Evolutionary conservation across 192 early-diverging fungal genomes (phyloP).

Genomic region (Backusella parvicylindrica): DNA sequence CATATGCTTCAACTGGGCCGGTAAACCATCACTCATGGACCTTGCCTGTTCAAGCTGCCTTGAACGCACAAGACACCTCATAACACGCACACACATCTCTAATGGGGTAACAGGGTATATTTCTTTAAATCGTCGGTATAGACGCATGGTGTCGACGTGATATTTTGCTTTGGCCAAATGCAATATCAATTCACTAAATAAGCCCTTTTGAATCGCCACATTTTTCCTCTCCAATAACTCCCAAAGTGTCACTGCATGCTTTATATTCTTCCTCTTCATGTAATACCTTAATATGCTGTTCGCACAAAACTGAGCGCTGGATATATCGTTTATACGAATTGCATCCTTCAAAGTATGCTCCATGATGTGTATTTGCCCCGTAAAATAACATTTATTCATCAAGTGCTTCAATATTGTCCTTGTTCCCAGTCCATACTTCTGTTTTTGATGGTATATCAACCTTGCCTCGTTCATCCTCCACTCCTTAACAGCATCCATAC

Average conservation of each 20-base stretch:
- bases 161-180: not conserved
- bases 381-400: not conserved
- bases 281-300: not conserved
- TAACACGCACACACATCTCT: not conserved
- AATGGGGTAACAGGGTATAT: not conserved
- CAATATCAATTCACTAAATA: not conserved
- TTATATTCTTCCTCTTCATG: not conserved
- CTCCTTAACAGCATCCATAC: not conserved
- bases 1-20: not conserved
- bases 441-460: not conserved
- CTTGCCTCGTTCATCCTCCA: conserved; percentile 7
- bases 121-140: conserved; percentile 7
- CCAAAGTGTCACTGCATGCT: not conserved
- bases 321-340: not conserved
- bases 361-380: not conserved
- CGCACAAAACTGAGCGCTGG: not conserved
- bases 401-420: not conserved
- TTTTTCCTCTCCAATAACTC: not conserved
- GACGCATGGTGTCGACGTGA: not conserved
- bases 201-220: not conserved
- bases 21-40: not conserved
- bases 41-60: not conserved
- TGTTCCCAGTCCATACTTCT: not conserved
- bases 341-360: not conserved
- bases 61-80: not conserved